Base-by-base conservation (phyloP, 1,139 yeast species). In the Suhomyces panamericanus region DNA sequence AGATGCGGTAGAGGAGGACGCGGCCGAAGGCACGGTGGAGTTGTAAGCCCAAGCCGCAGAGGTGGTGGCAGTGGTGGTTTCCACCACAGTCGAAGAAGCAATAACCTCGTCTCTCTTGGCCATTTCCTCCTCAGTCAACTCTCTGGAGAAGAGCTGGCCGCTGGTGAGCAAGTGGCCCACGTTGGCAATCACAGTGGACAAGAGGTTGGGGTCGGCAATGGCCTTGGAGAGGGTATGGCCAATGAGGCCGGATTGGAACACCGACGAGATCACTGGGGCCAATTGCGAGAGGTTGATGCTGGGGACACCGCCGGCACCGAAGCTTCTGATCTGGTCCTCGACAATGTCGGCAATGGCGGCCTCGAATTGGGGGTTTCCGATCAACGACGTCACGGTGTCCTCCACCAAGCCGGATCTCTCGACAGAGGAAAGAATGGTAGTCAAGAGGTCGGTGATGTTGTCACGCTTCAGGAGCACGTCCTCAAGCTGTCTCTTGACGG, bases 381-480 rank as follows among this genome's bases (percentile, higher is more conserved):
- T 57, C 49, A 68, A 59, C 11, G 58, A 50, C 41, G 51, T 42
- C 33, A 68, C 47, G 30, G 70, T 65, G 33, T 57, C 63, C 37
- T 56, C 60, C 38, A 68, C 43, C 39, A 68, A 56, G 8, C 67
- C 66, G 3, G 70, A 65, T 52, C 62, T 53, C 35, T 58, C 63
- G 42, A 67, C 60, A 2, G 71, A 56, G 1, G 58, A 42, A 41
- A 68, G 58, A 26, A 68, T 57, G n/a, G 72, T 68, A 24, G 64
- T 59, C 26, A 66, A 55, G 48, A 68, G 63, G 43, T 67, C 70
- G 49, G 62, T 66, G 39, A 67, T 53, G 46, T 67, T 67, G 51
- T 64, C 69, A 57, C 73, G 65, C 50, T 57, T 66, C 39, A 27
- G 15, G 15, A 41, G 29, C 13, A 28, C 14, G 11, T 15, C 5